Evolutionary conservation across 23 red algal genomes (phyloP).

Genomic region (Gracilaria gracilis): DNA sequence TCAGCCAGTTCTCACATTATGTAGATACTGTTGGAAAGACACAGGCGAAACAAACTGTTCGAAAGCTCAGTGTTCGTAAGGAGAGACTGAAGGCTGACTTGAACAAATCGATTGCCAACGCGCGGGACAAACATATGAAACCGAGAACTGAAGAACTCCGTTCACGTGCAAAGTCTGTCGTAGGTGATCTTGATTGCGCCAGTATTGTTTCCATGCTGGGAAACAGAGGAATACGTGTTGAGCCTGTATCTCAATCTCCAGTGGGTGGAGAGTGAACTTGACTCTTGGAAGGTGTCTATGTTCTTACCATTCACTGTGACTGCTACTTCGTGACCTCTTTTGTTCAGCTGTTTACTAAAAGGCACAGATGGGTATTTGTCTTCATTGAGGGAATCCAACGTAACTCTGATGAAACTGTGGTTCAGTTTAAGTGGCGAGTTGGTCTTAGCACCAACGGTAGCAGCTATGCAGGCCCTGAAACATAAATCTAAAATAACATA

Average conservation of each 20-base stretch:
- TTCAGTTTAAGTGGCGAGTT: too few relatives aligned
- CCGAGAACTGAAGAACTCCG: constrained; percentile 25
- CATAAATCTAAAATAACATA: not conserved
- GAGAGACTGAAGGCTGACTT: constrained; percentile 57
- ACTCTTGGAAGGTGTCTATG: not conserved
- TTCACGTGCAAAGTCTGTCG: constrained; percentile 30
- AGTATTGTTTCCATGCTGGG: constrained; percentile 37
- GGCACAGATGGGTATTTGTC: too few relatives aligned
- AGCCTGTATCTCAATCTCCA: constrained; percentile 14
- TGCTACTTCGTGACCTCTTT: not conserved
- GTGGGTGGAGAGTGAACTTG: not conserved
- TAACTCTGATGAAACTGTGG: not conserved
- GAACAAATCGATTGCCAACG: constrained; percentile 28
- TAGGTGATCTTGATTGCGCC: constrained; percentile 50
- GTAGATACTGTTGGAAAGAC: constrained; percentile 25
- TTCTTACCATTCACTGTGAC: not conserved
- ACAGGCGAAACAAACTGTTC: constrained; percentile 22
- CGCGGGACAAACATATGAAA: constrained; percentile 36
- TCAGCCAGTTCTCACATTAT: not conserved
- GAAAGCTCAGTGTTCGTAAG: constrained; percentile 28
- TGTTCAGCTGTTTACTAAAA: too few relatives aligned
- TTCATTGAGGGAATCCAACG: not conserved
- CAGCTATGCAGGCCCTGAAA: too few relatives aligned
- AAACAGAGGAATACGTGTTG: constrained; percentile 24
- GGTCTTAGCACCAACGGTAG: too few relatives aligned